Percentiles rank a stretch among this genome's conserved stretches.
Evolutionary conservation across 768 basidiomycete species (phyloP).

Genomic region (Rhodocollybia butyracea): DNA sequence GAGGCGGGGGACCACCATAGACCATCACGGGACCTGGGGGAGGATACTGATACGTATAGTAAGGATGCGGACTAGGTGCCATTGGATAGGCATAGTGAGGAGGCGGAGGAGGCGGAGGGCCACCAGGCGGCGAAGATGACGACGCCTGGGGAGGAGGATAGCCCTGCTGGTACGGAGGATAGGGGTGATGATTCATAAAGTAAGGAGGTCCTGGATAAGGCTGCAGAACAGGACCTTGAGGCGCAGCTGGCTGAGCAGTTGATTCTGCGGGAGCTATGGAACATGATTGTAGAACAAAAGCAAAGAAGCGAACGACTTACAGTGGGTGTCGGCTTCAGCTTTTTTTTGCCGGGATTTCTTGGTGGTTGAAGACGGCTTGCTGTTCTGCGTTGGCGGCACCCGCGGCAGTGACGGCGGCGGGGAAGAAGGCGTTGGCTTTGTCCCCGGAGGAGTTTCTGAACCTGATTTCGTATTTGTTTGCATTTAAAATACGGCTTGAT

Average conservation of each 20-base stretch:
- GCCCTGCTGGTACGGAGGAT: constrained; percentile 44
- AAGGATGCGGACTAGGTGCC: constrained; percentile 52
- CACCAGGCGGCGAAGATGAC: constrained; percentile 34
- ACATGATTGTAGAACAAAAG: background rate
- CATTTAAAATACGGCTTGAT: constrained; percentile 13
- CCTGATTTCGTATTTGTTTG: constrained; percentile 19
- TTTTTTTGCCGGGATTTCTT: constrained; percentile 58
- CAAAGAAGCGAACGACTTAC: constrained; percentile 10
- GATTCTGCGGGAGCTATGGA: constrained; percentile 24
- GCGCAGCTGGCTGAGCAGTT: constrained; percentile 26
- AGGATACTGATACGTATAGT: constrained; percentile 57
- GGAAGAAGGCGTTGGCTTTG: constrained; percentile 25
- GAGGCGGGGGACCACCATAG: constrained; percentile 47
- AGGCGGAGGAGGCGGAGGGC: constrained; percentile 36
- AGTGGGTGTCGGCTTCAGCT: constrained; percentile 28
- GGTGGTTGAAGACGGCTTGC: constrained; percentile 42
- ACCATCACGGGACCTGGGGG: constrained; percentile 69
- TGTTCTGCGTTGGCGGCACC: constrained; percentile 38
- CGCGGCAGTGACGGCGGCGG: constrained; percentile 22
- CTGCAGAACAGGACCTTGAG: constrained; percentile 42
- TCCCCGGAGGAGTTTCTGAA: constrained; percentile 51
- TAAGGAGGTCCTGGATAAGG: constrained; percentile 49
- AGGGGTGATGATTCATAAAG: constrained; percentile 70
- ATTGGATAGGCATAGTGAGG: constrained; percentile 57
- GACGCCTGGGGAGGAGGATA: constrained; percentile 29